Evolutionary conservation across 2,329 filamentous ascomycete genomes (phyloP).

Genomic region (Sclerotinia trifoliorum): DNA sequence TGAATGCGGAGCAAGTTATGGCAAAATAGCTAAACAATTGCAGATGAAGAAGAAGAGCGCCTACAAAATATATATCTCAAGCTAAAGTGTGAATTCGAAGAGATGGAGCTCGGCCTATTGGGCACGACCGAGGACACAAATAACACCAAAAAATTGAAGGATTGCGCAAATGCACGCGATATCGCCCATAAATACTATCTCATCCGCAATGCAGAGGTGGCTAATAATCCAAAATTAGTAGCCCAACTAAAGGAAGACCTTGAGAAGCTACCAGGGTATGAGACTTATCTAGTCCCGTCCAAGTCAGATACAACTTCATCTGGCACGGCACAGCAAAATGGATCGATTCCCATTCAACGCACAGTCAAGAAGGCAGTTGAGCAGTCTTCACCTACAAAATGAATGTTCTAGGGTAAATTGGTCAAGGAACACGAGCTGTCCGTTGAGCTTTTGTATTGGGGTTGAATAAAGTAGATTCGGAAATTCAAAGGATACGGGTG

Average conservation of each 20-base stretch:
- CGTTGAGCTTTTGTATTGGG: not conserved
- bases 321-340: not conserved
- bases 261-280: not conserved
- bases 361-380: not conserved
- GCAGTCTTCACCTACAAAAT: not conserved
- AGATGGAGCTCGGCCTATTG: not conserved
- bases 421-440: not conserved
- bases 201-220: not conserved
- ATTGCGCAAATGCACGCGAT: not conserved
- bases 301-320: not conserved
- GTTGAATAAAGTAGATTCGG: not conserved
- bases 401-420: not conserved
- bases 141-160: not conserved
- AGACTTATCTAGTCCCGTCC: not conserved
- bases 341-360: no score
- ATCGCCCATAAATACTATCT: not conserved
- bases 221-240: fast-evolving
- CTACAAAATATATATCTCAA: not conserved
- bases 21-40: not conserved
- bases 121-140: not conserved
- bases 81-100: fast-evolving
- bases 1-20: not conserved
- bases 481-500: not conserved
- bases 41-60: not conserved
- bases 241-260: not conserved